phyloP scores from a whole-genome alignment of 768 basidiomycete genomes.

The Mycena crocata region DNA sequence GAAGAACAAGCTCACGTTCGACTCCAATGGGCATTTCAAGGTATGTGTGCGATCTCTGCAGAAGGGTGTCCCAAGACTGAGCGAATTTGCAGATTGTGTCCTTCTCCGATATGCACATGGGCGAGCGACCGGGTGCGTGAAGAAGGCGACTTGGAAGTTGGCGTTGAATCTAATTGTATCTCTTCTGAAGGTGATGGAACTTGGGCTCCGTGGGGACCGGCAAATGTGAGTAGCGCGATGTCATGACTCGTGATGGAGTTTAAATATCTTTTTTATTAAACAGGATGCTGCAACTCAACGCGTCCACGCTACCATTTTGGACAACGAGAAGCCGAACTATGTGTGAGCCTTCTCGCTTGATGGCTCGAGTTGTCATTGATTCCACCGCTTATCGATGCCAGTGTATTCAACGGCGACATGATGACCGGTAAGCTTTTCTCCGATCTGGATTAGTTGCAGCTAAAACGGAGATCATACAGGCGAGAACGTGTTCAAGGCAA shows the following conservation, averaged over 20 bases:
- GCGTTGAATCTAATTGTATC: neutral
- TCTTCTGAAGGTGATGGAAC: conserved; percentile 19
- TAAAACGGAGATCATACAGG: neutral
- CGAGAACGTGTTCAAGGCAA: conserved; percentile 29
- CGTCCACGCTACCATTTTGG: conserved; percentile 26
- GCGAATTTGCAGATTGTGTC: conserved; percentile 21
- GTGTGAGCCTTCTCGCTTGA: neutral
- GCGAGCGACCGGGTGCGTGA: conserved; percentile 10
- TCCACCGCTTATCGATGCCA: neutral
- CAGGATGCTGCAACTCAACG: conserved; percentile 27
- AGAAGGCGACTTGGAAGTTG: neutral
- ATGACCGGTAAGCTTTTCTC: conserved; percentile 8
- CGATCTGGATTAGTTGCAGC: neutral
- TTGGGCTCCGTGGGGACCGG: conserved; percentile 22
- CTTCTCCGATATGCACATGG: conserved; percentile 33
- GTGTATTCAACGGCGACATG: conserved; percentile 25
- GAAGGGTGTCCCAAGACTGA: neutral
- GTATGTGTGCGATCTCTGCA: neutral
- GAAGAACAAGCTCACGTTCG: conserved; percentile 29
- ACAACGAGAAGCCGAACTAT: conserved; percentile 27
- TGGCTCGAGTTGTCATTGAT: neutral
- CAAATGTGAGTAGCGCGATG: neutral
- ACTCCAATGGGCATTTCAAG: conserved; percentile 30
- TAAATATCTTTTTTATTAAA: neutral
- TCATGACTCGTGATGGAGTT: no score